Evolutionary conservation across 441 rosid species (phyloP), one percentile per base, ranked within the genome.

Genomic region (Erodium moschatum): DNA sequence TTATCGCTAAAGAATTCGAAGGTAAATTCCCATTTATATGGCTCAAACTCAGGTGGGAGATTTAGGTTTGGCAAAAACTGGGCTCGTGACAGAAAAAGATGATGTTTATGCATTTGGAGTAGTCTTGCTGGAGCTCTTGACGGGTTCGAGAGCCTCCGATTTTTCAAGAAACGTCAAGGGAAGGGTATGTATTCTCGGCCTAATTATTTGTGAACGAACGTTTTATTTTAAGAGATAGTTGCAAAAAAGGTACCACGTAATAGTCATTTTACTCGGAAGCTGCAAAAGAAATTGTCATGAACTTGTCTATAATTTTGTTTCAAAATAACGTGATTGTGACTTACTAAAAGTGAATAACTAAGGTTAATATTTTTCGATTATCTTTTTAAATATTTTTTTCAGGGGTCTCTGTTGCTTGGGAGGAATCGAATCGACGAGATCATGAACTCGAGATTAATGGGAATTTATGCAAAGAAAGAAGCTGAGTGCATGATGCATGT

Each of bases 31-130:
- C 27, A 24, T 2, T 24, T 24, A 24, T 24, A 24, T 24, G 27
- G 0, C 27, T 24, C 27, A 24, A 24, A 52, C 10, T 29, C 20
- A 85, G 87, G 86, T 85, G n/a, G 89, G 89, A 72, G 85, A 84
- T 46, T 83, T 85, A 42, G 86, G 87, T 48, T 75, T 85, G 61
- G 87, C 86, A 2, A 78, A 80, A 67, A 79, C 74, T 10, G 86
- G 89, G 20, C 82, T 83, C 9, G 68, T 85, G 69, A 83, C 83
- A 5, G 86, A 85, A 70, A 83, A 83, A 71, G 77, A 81, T 29
- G 89, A 83, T 73, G 84, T 85, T 2, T 85, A 83, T 68, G 83
- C 89, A 50, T 83, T 80, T 15, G 89, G 89, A 7, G 74, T 83
- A 5, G 83, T 85, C 42, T 65, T 83, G 18, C 66, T 82, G 68